These are phyloP conservation scores for Pochonia chlamydosporia DNA, from an alignment of 2,329 filamentous ascomycete species.

Conservation along the genomic window DNA sequence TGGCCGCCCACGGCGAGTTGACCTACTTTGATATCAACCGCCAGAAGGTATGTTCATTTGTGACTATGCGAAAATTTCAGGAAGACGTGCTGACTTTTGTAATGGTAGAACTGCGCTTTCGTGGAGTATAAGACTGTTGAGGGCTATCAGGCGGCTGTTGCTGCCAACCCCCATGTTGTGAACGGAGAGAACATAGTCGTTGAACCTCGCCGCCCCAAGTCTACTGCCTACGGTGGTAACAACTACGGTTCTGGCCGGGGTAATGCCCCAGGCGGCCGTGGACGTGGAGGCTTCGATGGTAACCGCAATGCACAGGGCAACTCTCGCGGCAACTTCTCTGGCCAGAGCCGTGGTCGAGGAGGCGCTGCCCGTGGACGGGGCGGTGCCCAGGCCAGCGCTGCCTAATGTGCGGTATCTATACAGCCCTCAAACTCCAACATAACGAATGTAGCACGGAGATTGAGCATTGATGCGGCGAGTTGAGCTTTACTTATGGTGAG, in stretches of 20 bases:
- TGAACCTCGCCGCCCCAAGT: conserved; percentile 80
- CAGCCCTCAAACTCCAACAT: background rate
- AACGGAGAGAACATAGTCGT: conserved; percentile 78
- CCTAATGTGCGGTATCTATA: conserved; percentile 24
- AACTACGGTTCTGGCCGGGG: conserved; percentile 60
- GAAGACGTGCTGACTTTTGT: background rate
- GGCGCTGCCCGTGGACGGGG: conserved; percentile 61
- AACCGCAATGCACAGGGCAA: conserved; percentile 53
- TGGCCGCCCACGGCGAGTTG: conserved; percentile 68
- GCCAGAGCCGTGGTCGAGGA: conserved; percentile 60
- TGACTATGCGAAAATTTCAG: background rate
- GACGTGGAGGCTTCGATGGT: conserved; percentile 60
- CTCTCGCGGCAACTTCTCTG: conserved; percentile 65
- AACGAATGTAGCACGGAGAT: background rate
- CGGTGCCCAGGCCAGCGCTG: conserved; percentile 48
- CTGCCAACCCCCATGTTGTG: conserved; percentile 79
- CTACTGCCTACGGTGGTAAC: conserved; percentile 62
- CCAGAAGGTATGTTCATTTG: conserved; percentile 59
- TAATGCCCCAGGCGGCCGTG: conserved; percentile 48
- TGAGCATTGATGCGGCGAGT: background rate
- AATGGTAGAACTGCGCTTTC: conserved; percentile 82
- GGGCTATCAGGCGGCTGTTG: conserved; percentile 76
- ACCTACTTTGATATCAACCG: conserved; percentile 74
- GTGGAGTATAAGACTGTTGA: conserved; percentile 82
- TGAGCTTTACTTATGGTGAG: background rate